Percentiles rank a stretch among this genome's conserved stretches.
Conservation (phyloP, 2,329 filamentous ascomycete species). For the Neoarthrinium moseri region DNA sequence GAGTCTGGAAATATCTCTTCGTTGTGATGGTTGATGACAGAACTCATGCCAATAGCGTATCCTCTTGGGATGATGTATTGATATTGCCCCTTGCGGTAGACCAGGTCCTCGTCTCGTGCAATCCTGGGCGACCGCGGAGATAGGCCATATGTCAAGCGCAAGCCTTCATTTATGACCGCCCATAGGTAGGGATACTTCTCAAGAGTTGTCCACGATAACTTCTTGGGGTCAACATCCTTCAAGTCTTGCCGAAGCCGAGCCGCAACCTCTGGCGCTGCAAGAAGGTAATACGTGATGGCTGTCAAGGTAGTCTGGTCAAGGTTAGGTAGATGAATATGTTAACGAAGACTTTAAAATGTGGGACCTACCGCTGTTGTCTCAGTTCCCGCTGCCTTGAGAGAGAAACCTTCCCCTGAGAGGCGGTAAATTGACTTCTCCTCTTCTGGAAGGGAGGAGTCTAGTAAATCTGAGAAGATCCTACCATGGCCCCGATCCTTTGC, state of each 20-base stretch:
- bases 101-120: constrained; percentile 15
- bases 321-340: constrained; percentile 17
- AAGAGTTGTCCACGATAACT: constrained; percentile 17
- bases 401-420: constrained; percentile 37
- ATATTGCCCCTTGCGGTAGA: constrained; percentile 14
- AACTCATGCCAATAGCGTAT: constrained; percentile 18
- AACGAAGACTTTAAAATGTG: constrained; percentile 13
- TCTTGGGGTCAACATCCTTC: constrained; percentile 9
- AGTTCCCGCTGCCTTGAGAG: constrained; percentile 36
- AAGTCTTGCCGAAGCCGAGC: constrained; percentile 32
- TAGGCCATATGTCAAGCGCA: constrained; percentile 19
- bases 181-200: constrained; percentile 21
- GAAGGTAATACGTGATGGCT: constrained; percentile 18
- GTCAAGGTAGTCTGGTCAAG: not conserved
- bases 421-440: constrained; percentile 31
- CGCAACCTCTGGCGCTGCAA: constrained; percentile 27
- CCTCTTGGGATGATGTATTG: constrained; percentile 19
- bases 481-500: constrained; percentile 29
- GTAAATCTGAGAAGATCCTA: constrained; percentile 34
- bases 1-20: constrained; percentile 19
- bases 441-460: constrained; percentile 28
- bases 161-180: constrained; percentile 18
- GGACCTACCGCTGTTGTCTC: constrained; percentile 34
- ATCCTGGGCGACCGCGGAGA: constrained; percentile 14
- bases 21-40: constrained; percentile 16